A percentile compares a stretch with the other conserved stretches of the same genome.
These are phyloP conservation scores for Pelargonium fulgidum DNA, from an alignment of 441 rosid species.

Conservation along the genomic window DNA sequence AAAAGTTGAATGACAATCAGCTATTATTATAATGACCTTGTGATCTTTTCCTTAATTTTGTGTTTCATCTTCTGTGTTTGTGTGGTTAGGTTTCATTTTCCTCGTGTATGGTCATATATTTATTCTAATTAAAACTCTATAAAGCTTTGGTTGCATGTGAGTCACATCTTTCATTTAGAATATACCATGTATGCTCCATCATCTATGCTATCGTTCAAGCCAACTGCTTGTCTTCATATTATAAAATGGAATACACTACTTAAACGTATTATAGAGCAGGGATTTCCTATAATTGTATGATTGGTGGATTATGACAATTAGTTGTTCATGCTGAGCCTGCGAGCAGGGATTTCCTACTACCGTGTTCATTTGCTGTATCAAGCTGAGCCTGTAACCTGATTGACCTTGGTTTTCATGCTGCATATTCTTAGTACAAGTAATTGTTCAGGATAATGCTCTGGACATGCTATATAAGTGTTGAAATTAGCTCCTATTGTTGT, in stretches of 20 bases:
- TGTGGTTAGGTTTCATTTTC: neutral
- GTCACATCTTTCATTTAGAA: neutral
- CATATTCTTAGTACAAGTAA: neutral
- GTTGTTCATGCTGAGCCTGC: too few relatives aligned
- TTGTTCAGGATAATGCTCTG: neutral
- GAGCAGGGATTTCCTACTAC: too few relatives aligned
- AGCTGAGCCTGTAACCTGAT: neutral
- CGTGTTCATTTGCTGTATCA: neutral
- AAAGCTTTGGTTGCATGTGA: neutral
- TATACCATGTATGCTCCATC: neutral
- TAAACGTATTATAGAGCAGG: too few relatives aligned
- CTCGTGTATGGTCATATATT: neutral
- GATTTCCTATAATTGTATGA: too few relatives aligned
- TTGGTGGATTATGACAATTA: too few relatives aligned
- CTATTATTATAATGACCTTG: neutral
- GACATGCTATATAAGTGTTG: neutral
- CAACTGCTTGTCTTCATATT: too few relatives aligned
- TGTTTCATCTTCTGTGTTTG: neutral
- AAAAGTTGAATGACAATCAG: neutral
- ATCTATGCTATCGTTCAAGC: neutral
- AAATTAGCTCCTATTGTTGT: neutral
- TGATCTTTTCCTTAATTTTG: neutral
- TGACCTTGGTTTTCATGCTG: neutral
- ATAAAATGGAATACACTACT: too few relatives aligned
- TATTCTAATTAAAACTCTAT: too few relatives aligned